Conservation (phyloP, 108 stramenopile species). For the Stephanodiscus minutulus region DNA sequence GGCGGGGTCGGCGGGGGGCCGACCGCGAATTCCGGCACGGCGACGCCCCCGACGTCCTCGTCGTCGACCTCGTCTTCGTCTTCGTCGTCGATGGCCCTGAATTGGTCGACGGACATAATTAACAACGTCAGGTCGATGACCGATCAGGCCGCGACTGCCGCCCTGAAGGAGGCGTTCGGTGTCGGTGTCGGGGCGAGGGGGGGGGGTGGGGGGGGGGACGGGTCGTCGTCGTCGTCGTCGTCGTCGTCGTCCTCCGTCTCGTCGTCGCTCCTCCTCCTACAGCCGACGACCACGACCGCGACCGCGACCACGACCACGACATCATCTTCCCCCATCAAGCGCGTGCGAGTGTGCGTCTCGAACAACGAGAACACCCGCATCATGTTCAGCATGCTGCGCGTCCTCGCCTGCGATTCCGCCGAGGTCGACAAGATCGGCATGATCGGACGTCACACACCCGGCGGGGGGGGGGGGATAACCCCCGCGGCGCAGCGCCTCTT, state of each 20-base stretch:
- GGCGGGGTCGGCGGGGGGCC: conserved; percentile 5
- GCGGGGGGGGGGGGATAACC: conserved; percentile 5
- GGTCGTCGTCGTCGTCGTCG: conserved; percentile 1
- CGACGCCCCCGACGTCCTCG: too few relatives aligned
- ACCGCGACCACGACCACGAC: not conserved
- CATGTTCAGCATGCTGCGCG: conserved; percentile 82
- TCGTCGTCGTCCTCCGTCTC: conserved; percentile 10
- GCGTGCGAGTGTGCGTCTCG: conserved; percentile 90
- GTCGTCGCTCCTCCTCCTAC: not conserved
- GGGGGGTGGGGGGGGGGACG: conserved; percentile 1
- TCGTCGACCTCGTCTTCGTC: not conserved
- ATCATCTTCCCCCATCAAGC: conserved; percentile 56
- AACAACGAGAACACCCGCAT: conserved; percentile 96
- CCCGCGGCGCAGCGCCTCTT: conserved; percentile 42
- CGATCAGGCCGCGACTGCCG: conserved; percentile 7
- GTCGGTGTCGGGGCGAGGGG: not conserved
- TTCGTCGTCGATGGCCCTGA: not conserved
- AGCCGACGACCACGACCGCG: too few relatives aligned
- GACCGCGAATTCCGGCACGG: not conserved
- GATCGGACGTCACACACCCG: conserved; percentile 3
- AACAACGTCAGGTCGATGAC: conserved; percentile 14
- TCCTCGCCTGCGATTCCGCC: conserved; percentile 67
- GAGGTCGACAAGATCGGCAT: conserved; percentile 66
- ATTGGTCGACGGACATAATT: not conserved
- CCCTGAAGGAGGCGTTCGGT: conserved; percentile 18